Evolutionary conservation across 768 basidiomycete species (phyloP).

Genomic region (Amanita muscaria): DNA sequence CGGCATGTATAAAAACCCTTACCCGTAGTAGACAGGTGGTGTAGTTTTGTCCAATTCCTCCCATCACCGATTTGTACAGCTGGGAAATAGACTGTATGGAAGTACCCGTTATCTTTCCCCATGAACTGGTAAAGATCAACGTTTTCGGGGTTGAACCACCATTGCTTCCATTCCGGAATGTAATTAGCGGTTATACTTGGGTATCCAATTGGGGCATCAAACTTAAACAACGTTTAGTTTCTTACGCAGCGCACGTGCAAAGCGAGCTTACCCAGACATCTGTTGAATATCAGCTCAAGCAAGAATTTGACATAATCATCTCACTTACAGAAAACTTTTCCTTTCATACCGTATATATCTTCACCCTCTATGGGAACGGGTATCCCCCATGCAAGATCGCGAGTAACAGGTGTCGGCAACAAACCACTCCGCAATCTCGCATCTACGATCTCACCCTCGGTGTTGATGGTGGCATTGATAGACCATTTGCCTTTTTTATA

Average conservation of each 20-base stretch:
- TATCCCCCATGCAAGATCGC: constrained; percentile 95
- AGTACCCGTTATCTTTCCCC: constrained; percentile 99
- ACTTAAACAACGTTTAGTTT: constrained; percentile 39
- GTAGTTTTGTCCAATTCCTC: constrained; percentile 86
- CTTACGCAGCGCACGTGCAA: not conserved
- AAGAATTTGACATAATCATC: not conserved
- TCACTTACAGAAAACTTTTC: constrained; percentile 91
- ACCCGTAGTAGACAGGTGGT: constrained; percentile 95
- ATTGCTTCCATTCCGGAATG: constrained; percentile 88
- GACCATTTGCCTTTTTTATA: constrained; percentile 87
- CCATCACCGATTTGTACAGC: constrained; percentile 85
- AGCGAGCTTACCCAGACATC: constrained; percentile 81
- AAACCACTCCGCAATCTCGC: constrained; percentile 80
- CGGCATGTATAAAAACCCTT: constrained; percentile 14
- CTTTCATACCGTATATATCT: constrained; percentile 77
- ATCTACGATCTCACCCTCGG: constrained; percentile 83
- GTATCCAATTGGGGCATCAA: constrained; percentile 95
- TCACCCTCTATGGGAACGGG: constrained; percentile 76
- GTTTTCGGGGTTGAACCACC: constrained; percentile 92
- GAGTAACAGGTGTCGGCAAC: constrained; percentile 82
- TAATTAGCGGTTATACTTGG: constrained; percentile 95
- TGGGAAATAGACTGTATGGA: constrained; percentile 95
- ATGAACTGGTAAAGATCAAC: constrained; percentile 97
- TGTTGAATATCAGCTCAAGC: constrained; percentile 20
- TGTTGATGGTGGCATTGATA: constrained; percentile 83